A percentile compares a stretch with the other conserved stretches of the same genome.
phyloP scores from a whole-genome alignment of 305 asterid species.

The Fraxinus greggii region DNA sequence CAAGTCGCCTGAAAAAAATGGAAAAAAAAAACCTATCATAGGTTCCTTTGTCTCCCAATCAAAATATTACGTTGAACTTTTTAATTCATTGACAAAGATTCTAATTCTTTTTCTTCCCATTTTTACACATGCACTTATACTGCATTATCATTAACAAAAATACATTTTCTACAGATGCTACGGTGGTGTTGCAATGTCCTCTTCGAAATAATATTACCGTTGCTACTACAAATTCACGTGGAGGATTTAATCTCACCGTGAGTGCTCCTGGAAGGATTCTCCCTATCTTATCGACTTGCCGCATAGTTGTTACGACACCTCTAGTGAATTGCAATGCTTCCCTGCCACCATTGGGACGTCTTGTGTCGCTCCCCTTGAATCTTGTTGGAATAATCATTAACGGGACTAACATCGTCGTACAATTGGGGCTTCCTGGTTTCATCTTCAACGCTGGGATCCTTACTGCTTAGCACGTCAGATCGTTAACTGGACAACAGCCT shows the following conservation, averaged over 20 bases:
- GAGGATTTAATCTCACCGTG: not conserved
- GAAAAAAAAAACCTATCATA: too few species aligned
- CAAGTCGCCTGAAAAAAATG: too few species aligned
- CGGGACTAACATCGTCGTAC: not conserved
- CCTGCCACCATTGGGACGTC: not conserved
- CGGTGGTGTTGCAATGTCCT: not conserved
- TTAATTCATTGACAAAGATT: too few species aligned
- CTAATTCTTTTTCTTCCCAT: too few species aligned
- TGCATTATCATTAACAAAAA: not conserved
- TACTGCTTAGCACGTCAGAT: not conserved
- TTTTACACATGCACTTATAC: not conserved
- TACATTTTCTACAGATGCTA: not conserved
- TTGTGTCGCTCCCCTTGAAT: not conserved
- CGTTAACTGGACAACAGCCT: not conserved
- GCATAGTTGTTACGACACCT: not conserved
- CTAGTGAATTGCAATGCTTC: not conserved
- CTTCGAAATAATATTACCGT: not conserved
- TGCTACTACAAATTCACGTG: not conserved
- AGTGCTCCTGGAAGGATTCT: not conserved
- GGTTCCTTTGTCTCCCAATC: too few species aligned
- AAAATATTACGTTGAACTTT: too few species aligned
- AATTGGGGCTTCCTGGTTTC: too few species aligned
- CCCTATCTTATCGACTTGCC: not conserved
- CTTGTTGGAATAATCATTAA: too few species aligned
- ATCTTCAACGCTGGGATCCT: not conserved